Evolutionary conservation across 768 basidiomycete genomes (phyloP), one percentile per base, ranked within the genome.

Genomic region (Suillus brevipes): DNA sequence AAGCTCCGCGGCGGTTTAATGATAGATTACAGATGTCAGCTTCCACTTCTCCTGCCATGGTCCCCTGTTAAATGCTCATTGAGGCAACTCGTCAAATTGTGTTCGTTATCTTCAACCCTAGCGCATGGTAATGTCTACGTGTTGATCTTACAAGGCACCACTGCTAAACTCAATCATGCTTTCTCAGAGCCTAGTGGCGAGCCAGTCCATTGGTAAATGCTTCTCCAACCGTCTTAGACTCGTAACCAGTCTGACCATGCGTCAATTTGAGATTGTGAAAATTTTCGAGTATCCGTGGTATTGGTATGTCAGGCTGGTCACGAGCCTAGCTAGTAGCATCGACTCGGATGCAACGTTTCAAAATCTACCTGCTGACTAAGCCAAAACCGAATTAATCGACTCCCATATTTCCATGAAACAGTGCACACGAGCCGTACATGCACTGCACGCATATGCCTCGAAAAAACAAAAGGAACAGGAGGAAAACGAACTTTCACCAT

Each of bases 361-460:
- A 14, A 13, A 50, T 50, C 25, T 52, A 18, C 28, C 2, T 10
- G 50, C 50, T 52, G 50, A 52, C 50, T 52, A 52, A 52, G 50
- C 50, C 2, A 74, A 78, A 65, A 75, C 81, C 62, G 81, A 83
- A 64, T 83, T 91, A 69, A 84, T 94, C 71, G 92, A 91, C 76
- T 82, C 71, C 18, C 88, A 82, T 66, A 89, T 97, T 67, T 89
- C 90, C 23, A 66, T 80, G 16, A 75, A 81, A 13, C 97, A 99
- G 78, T 90, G 88, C 73, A 81, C 86, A 67, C 87, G 84, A 55
- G 97, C 97, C 6, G 81, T 97, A 9, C 84, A 88, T 0, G 92
- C 96, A 0, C 84, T 99, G 20, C 83, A 91, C 60, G 79, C 83
- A 2, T 87, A 98, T 72, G 87, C 89, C 53, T 72, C 79, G 57